Evolutionary conservation across 2,329 filamentous ascomycete species (phyloP).

Genomic region (Scytalidium sp.): DNA sequence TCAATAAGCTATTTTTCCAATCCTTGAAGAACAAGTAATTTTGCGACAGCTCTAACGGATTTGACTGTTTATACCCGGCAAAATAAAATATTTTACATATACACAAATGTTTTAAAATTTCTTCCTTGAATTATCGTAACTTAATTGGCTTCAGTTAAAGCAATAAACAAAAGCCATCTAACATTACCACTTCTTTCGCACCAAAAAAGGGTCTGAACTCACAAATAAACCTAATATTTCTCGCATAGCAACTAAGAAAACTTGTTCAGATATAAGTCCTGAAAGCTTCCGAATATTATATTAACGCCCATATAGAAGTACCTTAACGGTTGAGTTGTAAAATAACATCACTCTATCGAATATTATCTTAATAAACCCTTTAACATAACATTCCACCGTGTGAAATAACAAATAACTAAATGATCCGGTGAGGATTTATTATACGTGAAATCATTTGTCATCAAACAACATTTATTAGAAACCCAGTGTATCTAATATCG

Average conservation of each 20-base stretch:
- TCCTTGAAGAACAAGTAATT: conserved; percentile 29
- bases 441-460: conserved; percentile 25
- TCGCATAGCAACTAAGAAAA: conserved; percentile 29
- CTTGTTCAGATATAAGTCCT: conserved; percentile 7
- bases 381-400: conserved; percentile 29
- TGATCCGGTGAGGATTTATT: conserved; percentile 32
- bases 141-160: conserved; percentile 4
- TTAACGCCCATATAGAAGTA: conserved; percentile 25
- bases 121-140: conserved; percentile 7
- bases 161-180: conserved; percentile 10
- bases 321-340: conserved; percentile 33
- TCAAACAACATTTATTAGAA: conserved; percentile 12
- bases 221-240: conserved; percentile 21
- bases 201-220: conserved; percentile 14
- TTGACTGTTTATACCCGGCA: conserved; percentile 33
- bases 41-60: conserved; percentile 26
- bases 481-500: conserved; percentile 25
- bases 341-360: conserved; percentile 36
- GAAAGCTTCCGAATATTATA: neutral
- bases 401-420: conserved; percentile 30
- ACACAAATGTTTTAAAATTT: conserved; percentile 22
- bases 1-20: conserved; percentile 18
- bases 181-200: conserved; percentile 13
- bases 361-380: conserved; percentile 18
- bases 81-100: conserved; percentile 38